These are phyloP conservation scores for Cyberlindnera lachancei DNA, from an alignment of 805 yeast species.

Conservation along the genomic window DNA sequence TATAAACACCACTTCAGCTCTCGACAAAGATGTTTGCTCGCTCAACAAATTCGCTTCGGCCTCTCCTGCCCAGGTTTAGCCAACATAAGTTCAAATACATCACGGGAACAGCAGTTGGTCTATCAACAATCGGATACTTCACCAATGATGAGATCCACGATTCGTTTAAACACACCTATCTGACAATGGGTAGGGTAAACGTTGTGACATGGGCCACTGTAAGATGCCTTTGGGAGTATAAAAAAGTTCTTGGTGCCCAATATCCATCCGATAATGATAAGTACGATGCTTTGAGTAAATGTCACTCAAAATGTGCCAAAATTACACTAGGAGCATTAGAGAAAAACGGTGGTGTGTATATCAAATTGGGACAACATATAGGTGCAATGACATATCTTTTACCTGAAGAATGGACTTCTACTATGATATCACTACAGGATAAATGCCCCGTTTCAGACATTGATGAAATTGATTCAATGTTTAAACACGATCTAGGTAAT, in stretches of 20 bases:
- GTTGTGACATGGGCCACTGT: slow-evolving; percentile 58
- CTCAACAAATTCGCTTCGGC: too few species aligned
- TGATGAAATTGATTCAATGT: slow-evolving; percentile 62
- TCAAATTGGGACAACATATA: slow-evolving; percentile 91
- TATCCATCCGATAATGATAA: slow-evolving; percentile 41
- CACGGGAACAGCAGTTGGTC: slow-evolving; percentile 4
- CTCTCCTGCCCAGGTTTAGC: slow-evolving; percentile 3
- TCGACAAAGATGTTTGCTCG: too few species aligned
- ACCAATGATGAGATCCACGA: slow-evolving; percentile 12
- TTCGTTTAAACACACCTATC: slow-evolving; percentile 7
- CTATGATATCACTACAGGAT: slow-evolving; percentile 91
- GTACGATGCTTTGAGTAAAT: slow-evolving; percentile 43
- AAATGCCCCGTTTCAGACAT: slow-evolving; percentile 76
- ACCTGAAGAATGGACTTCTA: slow-evolving; percentile 91
- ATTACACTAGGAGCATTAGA: slow-evolving; percentile 76
- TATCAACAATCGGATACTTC: slow-evolving; percentile 5
- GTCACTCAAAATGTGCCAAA: slow-evolving; percentile 71
- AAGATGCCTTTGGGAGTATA: slow-evolving; percentile 67
- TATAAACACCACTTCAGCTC: too few species aligned
- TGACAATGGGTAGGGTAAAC: slow-evolving; percentile 10
- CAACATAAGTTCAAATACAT: slow-evolving; percentile 7
- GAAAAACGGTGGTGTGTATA: slow-evolving; percentile 85
- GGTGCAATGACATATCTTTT: slow-evolving; percentile 86
- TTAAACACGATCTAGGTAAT: slow-evolving; percentile 57
- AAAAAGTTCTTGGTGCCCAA: slow-evolving; percentile 40